A percentile compares a stretch with the other conserved stretches of the same genome.
phyloP scores from a whole-genome alignment of 306 rosid genomes.

The Citrullus amarus region DNA sequence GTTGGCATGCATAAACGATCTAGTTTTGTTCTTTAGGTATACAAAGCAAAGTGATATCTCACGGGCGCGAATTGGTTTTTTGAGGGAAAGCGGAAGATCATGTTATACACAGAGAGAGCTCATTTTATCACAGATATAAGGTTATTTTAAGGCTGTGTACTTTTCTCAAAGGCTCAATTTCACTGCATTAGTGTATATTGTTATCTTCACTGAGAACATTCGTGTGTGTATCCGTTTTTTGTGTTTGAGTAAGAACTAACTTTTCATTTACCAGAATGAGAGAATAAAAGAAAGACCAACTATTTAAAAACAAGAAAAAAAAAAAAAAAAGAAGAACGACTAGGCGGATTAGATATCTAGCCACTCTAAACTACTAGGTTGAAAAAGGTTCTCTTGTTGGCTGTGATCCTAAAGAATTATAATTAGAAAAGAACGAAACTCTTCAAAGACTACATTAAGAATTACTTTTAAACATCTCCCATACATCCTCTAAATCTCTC shows the following conservation, averaged over 20 bases:
- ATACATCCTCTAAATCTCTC: neutral
- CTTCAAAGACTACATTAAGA: neutral
- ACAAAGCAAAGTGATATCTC: slow-evolving; percentile 72
- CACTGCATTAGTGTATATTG: neutral
- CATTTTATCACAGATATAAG: slow-evolving; percentile 90
- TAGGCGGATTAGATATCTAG: neutral
- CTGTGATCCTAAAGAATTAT: neutral
- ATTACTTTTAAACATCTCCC: neutral
- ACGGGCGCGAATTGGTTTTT: slow-evolving; percentile 73
- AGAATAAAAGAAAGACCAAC: neutral
- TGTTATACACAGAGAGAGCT: slow-evolving; percentile 89
- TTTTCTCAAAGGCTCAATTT: neutral
- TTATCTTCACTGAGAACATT: neutral
- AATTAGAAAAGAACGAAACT: neutral
- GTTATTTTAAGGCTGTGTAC: slow-evolving; percentile 17
- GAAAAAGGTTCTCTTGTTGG: neutral
- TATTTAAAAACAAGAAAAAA: too few species aligned
- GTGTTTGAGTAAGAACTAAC: neutral
- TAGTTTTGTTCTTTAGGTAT: slow-evolving; percentile 41
- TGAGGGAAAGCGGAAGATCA: slow-evolving; percentile 59
- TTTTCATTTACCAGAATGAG: neutral
- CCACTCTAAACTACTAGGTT: neutral
- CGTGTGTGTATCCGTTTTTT: neutral
- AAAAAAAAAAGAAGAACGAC: too few species aligned
- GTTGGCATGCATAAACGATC: slow-evolving; percentile 4